These are phyloP conservation scores for Tagetes patula DNA, from an alignment of 129 eudicot genomes.

Conservation along the genomic window DNA sequence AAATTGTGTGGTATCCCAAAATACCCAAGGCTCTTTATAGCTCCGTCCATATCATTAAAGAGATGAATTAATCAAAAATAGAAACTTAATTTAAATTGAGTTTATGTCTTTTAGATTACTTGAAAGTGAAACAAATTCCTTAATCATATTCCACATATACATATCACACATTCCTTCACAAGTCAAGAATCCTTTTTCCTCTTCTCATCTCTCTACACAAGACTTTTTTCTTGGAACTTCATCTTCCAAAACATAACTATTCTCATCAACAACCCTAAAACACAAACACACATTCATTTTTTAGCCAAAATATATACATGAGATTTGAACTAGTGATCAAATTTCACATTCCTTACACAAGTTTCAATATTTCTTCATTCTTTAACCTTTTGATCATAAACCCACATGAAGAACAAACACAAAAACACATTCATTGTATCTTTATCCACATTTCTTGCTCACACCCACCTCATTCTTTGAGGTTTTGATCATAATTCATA, in stretches of 20 bases:
- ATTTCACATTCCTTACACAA: slow-evolving; percentile 15
- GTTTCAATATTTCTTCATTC: slow-evolving; percentile 18
- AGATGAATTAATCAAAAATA: slow-evolving; percentile 7
- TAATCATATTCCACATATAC: slow-evolving; percentile 33
- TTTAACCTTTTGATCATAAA: slow-evolving; percentile 27
- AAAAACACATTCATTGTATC: slow-evolving; percentile 8
- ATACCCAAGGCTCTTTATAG: neutral
- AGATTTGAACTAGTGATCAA: neutral
- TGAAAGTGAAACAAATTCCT: slow-evolving; percentile 34
- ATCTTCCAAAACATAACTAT: slow-evolving; percentile 24
- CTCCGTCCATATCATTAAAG: neutral
- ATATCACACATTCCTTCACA: slow-evolving; percentile 23
- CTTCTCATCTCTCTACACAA: slow-evolving; percentile 26
- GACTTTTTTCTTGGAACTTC: slow-evolving; percentile 30
- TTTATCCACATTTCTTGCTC: slow-evolving; percentile 16
- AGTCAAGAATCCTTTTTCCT: slow-evolving; percentile 34
- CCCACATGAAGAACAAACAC: slow-evolving; percentile 24
- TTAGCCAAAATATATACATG: slow-evolving; percentile 19
- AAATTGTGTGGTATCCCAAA: too few relatives aligned
- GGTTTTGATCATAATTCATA: slow-evolving; percentile 26
- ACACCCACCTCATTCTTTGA: slow-evolving; percentile 17
- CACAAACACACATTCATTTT: slow-evolving; percentile 19
- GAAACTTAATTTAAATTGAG: neutral
- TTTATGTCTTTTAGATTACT: slow-evolving; percentile 32
- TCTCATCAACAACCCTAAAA: slow-evolving; percentile 9